Evolutionary conservation across 2,329 filamentous ascomycete genomes (phyloP).

Genomic region (Amylocarpus encephaloides): DNA sequence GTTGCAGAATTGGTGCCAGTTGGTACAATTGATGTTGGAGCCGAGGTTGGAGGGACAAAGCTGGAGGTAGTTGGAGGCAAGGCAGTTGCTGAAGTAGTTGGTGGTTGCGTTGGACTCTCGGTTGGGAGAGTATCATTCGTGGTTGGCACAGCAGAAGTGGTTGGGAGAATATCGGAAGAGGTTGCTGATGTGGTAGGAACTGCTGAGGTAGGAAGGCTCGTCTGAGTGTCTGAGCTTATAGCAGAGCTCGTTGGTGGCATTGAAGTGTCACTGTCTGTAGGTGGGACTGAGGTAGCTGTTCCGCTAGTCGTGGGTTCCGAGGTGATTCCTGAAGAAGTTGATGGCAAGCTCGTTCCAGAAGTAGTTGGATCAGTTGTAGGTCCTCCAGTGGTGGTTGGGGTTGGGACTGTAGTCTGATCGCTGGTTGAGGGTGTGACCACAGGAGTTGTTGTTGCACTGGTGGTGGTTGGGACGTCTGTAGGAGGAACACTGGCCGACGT

Average conservation of each 20-base stretch:
- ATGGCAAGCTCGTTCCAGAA: background rate
- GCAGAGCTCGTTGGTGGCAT: background rate
- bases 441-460: no score
- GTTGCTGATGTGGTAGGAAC: conserved; percentile 1
- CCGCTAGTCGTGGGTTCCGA: background rate
- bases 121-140: conserved; percentile 10
- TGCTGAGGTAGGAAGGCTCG: conserved; percentile 1
- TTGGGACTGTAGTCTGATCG: background rate
- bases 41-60: background rate
- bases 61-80: background rate
- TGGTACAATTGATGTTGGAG: conserved; percentile 14
- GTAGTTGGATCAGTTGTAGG: background rate
- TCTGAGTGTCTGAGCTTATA: background rate
- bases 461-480: no score
- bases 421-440: no score
- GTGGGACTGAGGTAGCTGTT: background rate
- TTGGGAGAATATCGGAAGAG: background rate
- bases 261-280: background rate
- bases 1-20: conserved; percentile 24
- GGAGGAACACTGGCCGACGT: no score
- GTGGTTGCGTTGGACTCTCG: background rate
- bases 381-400: background rate
- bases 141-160: conserved; percentile 1
- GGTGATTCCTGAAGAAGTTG: conserved; percentile 2
- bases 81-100: conserved; percentile 3